phyloP scores from a whole-genome alignment of 495 filamentous ascomycete species.

The Pseudoneurospora amorphoporcata region DNA sequence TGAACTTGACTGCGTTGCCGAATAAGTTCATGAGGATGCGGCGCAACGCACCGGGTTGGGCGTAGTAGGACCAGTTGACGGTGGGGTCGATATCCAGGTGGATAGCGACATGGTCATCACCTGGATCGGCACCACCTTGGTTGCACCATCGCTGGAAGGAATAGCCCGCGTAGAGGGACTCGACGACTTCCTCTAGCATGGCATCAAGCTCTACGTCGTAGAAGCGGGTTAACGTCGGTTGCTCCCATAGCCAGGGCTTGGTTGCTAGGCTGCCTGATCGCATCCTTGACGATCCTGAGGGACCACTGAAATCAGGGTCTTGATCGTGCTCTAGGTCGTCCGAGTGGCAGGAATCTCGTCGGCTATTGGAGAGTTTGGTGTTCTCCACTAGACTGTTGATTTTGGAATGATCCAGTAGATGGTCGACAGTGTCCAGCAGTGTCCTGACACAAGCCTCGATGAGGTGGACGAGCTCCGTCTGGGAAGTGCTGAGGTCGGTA shows the following conservation, averaged over 20 bases:
- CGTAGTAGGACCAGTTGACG: conserved; percentile 50
- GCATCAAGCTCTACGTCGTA: conserved; percentile 29
- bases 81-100: conserved; percentile 51
- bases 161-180: conserved; percentile 13
- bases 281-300: neutral
- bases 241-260: neutral
- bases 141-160: conserved; percentile 1
- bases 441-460: conserved; percentile 68
- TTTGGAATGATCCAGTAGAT: conserved; percentile 20
- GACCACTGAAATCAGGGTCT: neutral
- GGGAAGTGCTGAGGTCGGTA: conserved; percentile 39
- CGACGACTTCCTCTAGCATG: conserved; percentile 49
- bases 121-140: conserved; percentile 12
- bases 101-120: conserved; percentile 35
- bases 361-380: neutral
- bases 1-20: conserved; percentile 78
- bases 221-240: neutral
- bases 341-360: neutral
- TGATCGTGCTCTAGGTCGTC: neutral
- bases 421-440: conserved; percentile 68
- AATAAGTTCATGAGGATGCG: conserved; percentile 75
- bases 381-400: conserved; percentile 2
- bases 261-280: neutral
- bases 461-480: conserved; percentile 58
- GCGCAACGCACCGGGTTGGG: conserved; percentile 61